Conservation (phyloP, 306 rosid species). For the Elaeagnus macrophylla region DNA sequence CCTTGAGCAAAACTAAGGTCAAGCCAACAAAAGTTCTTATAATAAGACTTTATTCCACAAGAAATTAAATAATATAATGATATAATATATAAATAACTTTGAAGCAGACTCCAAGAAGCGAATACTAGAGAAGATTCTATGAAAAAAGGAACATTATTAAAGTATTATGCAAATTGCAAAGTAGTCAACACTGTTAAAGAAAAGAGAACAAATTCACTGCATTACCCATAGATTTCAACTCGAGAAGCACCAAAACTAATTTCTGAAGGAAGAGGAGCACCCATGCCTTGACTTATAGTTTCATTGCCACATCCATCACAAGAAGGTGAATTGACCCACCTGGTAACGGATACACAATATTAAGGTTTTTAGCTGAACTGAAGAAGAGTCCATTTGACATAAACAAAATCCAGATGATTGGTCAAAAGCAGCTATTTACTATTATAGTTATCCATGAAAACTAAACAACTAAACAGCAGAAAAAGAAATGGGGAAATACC, state of each 20-base stretch:
- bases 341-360: conserved; percentile 8
- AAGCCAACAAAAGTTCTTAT: too few species aligned
- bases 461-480: conserved; percentile 1
- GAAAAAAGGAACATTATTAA: neutral
- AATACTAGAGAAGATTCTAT: neutral
- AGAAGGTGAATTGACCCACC: conserved; percentile 80
- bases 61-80: too few species aligned
- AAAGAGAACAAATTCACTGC: conserved; percentile 12
- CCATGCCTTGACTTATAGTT: conserved; percentile 43
- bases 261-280: conserved; percentile 58
- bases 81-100: too few species aligned
- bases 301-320: conserved; percentile 61
- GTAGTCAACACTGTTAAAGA: conserved; percentile 2
- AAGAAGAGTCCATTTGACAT: too few species aligned
- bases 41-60: too few species aligned
- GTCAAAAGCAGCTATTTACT: too few species aligned
- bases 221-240: conserved; percentile 68
- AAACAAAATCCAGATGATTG: too few species aligned
- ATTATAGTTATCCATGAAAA: neutral
- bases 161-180: neutral
- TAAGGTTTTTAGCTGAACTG: too few species aligned
- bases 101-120: too few species aligned
- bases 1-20: too few species aligned
- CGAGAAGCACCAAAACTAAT: conserved; percentile 46
- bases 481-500: conserved; percentile 35